These are phyloP conservation scores for Elsinoe ampelina DNA, from an alignment of 2,329 filamentous ascomycete species.

Conservation along the genomic window DNA sequence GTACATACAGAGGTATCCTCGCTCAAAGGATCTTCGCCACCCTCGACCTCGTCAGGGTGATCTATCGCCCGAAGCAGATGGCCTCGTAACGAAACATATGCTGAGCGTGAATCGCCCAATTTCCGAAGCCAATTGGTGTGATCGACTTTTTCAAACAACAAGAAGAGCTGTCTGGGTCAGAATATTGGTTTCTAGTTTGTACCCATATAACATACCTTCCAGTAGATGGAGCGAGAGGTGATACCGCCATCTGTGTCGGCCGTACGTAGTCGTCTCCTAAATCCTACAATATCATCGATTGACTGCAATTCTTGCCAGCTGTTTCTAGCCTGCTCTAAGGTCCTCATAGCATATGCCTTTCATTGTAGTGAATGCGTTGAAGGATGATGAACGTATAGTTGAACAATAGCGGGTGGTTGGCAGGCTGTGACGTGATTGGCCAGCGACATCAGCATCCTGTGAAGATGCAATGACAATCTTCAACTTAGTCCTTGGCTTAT, in stretches of 20 bases:
- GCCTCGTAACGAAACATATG: conserved; percentile 62
- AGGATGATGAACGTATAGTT: not conserved
- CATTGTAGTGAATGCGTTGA: not conserved
- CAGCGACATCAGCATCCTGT: not conserved
- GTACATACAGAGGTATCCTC: conserved; percentile 61
- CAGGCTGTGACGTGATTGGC: not conserved
- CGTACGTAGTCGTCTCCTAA: conserved; percentile 25
- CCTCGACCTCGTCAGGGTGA: conserved; percentile 70
- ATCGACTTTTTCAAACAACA: conserved; percentile 63
- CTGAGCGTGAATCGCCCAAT: conserved; percentile 58
- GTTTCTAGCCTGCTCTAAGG: conserved; percentile 23
- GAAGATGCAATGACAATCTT: no score
- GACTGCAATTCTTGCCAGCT: conserved; percentile 27
- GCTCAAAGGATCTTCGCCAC: conserved; percentile 70
- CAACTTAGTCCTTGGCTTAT: no score
- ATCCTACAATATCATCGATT: conserved; percentile 22
- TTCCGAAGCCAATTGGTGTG: conserved; percentile 58
- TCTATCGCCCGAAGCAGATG: conserved; percentile 76
- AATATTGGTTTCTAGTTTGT: not conserved
- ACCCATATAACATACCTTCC: conserved; percentile 56
- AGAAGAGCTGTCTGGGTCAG: conserved; percentile 53
- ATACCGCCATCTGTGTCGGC: conserved; percentile 43
- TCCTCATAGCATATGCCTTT: conserved; percentile 23
- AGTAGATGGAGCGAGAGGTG: conserved; percentile 64
- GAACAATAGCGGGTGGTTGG: not conserved